Evolutionary conservation across 768 basidiomycete genomes (phyloP).

Genomic region (Crassisporium funariophilum): DNA sequence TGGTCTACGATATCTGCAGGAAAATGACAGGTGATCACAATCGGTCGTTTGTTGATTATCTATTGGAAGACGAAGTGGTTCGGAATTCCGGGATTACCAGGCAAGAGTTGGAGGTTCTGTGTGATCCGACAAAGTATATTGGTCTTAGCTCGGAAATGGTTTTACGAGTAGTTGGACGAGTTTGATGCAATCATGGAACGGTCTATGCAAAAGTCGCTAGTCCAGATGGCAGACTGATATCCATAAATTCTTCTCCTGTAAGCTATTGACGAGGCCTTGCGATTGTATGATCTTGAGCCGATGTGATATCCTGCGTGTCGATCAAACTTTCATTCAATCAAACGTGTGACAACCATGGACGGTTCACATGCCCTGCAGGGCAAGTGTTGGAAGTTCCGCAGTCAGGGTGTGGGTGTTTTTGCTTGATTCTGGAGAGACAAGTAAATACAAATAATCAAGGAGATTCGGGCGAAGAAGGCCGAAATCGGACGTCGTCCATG

Average conservation of each 20-base stretch:
- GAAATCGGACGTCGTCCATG: no score
- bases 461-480: not conserved
- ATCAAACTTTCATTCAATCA: no score
- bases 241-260: no score
- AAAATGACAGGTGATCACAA: conserved; percentile 22
- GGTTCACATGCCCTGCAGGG: no score
- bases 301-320: no score
- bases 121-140: conserved; percentile 41
- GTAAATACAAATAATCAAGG: conserved; percentile 17
- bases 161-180: conserved; percentile 21
- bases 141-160: conserved; percentile 38
- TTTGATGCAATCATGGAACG: no score
- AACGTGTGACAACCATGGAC: no score
- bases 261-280: no score
- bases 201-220: no score
- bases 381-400: no score
- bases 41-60: conserved; percentile 32
- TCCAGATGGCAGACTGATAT: no score
- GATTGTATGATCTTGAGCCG: no score
- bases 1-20: conserved; percentile 45
- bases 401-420: conserved; percentile 16
- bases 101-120: conserved; percentile 32
- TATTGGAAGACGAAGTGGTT: conserved; percentile 31
- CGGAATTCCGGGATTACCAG: conserved; percentile 24
- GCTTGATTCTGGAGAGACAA: conserved; percentile 11